Percentiles rank a stretch among this genome's conserved stretches.
Evolutionary conservation across 169 alveolate species (phyloP).

Genomic region (Plasmodium relictum): DNA sequence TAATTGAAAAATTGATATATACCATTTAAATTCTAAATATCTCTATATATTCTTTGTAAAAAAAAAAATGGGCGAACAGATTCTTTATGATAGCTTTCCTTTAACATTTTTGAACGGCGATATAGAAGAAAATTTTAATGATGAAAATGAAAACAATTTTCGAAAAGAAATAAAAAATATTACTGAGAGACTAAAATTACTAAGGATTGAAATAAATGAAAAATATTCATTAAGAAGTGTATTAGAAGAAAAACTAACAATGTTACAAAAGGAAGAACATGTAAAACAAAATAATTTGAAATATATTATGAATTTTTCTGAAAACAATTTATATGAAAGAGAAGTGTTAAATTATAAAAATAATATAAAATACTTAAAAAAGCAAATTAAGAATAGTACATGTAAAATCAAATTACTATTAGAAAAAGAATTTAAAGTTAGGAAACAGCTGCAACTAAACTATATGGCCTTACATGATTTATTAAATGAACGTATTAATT

Average conservation of each 20-base stretch:
- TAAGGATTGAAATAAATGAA: slow-evolving; percentile 66
- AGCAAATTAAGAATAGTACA: slow-evolving; percentile 65
- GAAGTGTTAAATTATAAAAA: slow-evolving; percentile 26
- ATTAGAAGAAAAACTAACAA: slow-evolving; percentile 49
- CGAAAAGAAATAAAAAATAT: slow-evolving; percentile 48
- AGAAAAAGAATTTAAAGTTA: slow-evolving; percentile 70
- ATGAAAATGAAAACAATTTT: slow-evolving; percentile 36
- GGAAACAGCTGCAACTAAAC: slow-evolving; percentile 40
- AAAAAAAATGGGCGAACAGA: slow-evolving; percentile 50
- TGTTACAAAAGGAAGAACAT: slow-evolving; percentile 67
- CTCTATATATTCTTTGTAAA: no score
- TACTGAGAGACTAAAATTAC: slow-evolving; percentile 20
- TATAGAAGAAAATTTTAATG: slow-evolving; percentile 25
- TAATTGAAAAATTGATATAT: no score
- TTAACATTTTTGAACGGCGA: slow-evolving; percentile 55
- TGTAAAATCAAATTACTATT: slow-evolving; percentile 57
- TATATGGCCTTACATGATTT: slow-evolving; percentile 60
- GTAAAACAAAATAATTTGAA: slow-evolving; percentile 45
- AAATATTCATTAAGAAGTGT: slow-evolving; percentile 35
- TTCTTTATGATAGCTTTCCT: slow-evolving; percentile 65
- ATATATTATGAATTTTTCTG: slow-evolving; percentile 44
- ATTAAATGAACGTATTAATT: slow-evolving; percentile 47
- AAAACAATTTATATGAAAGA: slow-evolving; percentile 54
- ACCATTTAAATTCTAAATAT: no score
- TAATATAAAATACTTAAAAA: slow-evolving; percentile 21